Percentiles rank a stretch among this genome's conserved stretches.
phyloP scores from a whole-genome alignment of 441 rosid genomes.

The Gossypium lobatum region DNA sequence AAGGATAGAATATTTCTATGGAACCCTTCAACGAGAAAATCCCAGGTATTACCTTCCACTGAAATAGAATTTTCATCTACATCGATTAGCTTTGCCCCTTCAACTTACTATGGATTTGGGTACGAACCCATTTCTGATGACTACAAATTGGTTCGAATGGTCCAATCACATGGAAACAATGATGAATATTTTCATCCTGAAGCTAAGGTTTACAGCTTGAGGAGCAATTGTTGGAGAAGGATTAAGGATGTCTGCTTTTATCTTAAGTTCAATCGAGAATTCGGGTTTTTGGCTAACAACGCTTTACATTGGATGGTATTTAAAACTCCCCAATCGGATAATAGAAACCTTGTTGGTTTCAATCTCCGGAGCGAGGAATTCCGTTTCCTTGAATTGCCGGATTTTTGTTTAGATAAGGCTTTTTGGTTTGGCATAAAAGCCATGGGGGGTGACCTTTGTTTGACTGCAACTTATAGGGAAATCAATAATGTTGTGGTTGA shows the following conservation, averaged over 20 bases:
- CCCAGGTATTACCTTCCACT: background rate
- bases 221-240: too few relatives aligned
- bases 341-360: background rate
- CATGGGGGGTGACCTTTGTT: background rate
- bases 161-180: too few relatives aligned
- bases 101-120: background rate
- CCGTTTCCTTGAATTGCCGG: background rate
- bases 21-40: too few relatives aligned
- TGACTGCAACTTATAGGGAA: background rate
- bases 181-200: too few relatives aligned
- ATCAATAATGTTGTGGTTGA: too few relatives aligned
- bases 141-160: too few relatives aligned
- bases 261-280: background rate
- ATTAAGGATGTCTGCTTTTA: background rate
- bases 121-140: too few relatives aligned
- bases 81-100: background rate
- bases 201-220: too few relatives aligned
- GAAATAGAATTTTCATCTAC: background rate
- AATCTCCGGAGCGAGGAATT: background rate
- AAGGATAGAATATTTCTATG: too few relatives aligned
- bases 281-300: too few relatives aligned
- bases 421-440: background rate
- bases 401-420: background rate
- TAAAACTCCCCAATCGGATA: background rate
- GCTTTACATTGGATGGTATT: too few relatives aligned